These are phyloP conservation scores for Pterocarpus macrocarpus DNA, from an alignment of 306 rosid species.

Conservation along the genomic window DNA sequence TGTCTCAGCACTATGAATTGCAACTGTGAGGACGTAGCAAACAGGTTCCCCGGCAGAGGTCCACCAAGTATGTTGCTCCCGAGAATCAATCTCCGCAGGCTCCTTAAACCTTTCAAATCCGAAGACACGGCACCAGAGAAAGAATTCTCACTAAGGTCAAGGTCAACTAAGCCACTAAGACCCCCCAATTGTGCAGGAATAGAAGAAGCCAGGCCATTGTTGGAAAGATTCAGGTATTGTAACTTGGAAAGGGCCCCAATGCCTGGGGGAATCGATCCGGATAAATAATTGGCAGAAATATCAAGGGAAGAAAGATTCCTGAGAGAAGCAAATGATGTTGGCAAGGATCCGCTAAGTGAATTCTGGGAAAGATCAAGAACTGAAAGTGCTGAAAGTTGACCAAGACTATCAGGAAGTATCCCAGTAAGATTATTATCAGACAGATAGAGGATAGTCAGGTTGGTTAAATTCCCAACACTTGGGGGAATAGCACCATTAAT, in stretches of 20 bases:
- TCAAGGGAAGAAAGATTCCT: conserved; percentile 73
- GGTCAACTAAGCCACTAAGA: conserved; percentile 75
- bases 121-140: conserved; percentile 60
- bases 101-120: conserved; percentile 64
- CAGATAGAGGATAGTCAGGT: conserved; percentile 69
- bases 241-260: conserved; percentile 72
- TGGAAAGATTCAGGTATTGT: conserved; percentile 77
- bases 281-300: conserved; percentile 68
- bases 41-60: conserved; percentile 58
- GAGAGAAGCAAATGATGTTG: conserved; percentile 60
- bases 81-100: conserved; percentile 65
- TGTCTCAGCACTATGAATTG: conserved; percentile 64
- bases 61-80: conserved; percentile 66
- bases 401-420: conserved; percentile 64
- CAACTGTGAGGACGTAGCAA: conserved; percentile 57
- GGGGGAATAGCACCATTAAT: conserved; percentile 70
- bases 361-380: conserved; percentile 81
- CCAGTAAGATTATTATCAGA: conserved; percentile 78
- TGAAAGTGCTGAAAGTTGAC: conserved; percentile 66
- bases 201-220: conserved; percentile 59
- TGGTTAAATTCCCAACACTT: conserved; percentile 73
- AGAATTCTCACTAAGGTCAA: conserved; percentile 81
- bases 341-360: conserved; percentile 65
- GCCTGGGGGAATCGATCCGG: conserved; percentile 62
- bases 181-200: conserved; percentile 71